Conservation (phyloP, 2,329 filamentous ascomycete genomes). For the Apiospora phragmitis region DNA sequence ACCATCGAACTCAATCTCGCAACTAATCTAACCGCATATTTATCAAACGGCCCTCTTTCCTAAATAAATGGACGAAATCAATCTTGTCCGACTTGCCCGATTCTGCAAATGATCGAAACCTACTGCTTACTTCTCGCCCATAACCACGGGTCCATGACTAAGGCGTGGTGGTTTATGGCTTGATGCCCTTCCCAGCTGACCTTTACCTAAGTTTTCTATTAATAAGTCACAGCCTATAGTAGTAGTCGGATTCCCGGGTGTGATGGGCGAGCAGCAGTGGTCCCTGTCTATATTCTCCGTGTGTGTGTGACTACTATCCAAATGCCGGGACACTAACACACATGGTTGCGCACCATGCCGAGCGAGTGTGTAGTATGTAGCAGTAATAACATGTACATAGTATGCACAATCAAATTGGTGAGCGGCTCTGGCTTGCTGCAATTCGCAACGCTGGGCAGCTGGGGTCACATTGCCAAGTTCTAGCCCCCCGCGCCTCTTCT, state of each 20-base stretch:
- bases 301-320: not conserved
- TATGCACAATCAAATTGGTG: not conserved
- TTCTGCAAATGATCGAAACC: not conserved
- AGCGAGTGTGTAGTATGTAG: not conserved
- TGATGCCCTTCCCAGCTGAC: not conserved
- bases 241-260: not conserved
- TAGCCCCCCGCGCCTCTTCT: not conserved
- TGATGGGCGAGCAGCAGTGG: not conserved
- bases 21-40: not conserved
- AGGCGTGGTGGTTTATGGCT: not conserved
- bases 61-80: not conserved
- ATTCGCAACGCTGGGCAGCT: not conserved
- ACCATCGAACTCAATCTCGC: not conserved
- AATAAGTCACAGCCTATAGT: not conserved
- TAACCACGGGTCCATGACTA: not conserved
- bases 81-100: not conserved
- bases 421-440: not conserved
- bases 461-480: not conserved
- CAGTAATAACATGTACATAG: not conserved
- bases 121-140: not conserved
- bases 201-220: not conserved
- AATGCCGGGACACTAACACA: not conserved
- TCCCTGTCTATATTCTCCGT: not conserved
- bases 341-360: not conserved
- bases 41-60: not conserved